These are phyloP conservation scores for Brassica cretica DNA, from an alignment of 345 rosid species.

Conservation along the genomic window DNA sequence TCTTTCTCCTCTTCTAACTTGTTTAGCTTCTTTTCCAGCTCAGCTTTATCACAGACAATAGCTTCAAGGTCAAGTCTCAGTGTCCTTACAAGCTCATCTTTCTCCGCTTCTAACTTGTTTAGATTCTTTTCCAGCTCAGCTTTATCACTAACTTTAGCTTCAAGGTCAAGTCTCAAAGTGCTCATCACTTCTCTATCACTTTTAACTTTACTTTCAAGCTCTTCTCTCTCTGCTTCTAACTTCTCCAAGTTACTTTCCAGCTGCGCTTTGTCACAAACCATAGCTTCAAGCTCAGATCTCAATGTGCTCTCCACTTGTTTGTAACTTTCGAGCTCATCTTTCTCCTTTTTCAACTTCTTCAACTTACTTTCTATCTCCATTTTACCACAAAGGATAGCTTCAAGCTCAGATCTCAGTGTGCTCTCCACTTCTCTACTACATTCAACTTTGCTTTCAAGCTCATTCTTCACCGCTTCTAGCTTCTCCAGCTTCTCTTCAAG, in stretches of 20 bases:
- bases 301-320: conserved; percentile 42
- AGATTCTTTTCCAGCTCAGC: conserved; percentile 51
- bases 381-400: conserved; percentile 42
- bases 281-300: conserved; percentile 53
- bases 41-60: conserved; percentile 40
- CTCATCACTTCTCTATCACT: conserved; percentile 40
- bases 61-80: conserved; percentile 55
- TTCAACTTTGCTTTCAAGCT: conserved; percentile 43
- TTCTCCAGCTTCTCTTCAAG: conserved; percentile 52
- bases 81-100: conserved; percentile 40
- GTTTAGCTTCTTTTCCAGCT: conserved; percentile 50
- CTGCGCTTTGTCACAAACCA: conserved; percentile 41
- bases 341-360: conserved; percentile 44
- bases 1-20: conserved; percentile 43
- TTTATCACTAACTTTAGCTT: conserved; percentile 41
- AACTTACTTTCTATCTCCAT: conserved; percentile 48
- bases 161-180: conserved; percentile 53
- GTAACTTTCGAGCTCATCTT: conserved; percentile 43
- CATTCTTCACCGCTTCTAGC: conserved; percentile 45
- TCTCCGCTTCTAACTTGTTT: conserved; percentile 44
- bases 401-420: conserved; percentile 53
- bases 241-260: conserved; percentile 49
- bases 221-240: conserved; percentile 43
- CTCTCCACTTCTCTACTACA: conserved; percentile 40
- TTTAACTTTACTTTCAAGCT: conserved; percentile 42